Conservation (phyloP, 306 rosid genomes). For the Dryas octopetala region DNA sequence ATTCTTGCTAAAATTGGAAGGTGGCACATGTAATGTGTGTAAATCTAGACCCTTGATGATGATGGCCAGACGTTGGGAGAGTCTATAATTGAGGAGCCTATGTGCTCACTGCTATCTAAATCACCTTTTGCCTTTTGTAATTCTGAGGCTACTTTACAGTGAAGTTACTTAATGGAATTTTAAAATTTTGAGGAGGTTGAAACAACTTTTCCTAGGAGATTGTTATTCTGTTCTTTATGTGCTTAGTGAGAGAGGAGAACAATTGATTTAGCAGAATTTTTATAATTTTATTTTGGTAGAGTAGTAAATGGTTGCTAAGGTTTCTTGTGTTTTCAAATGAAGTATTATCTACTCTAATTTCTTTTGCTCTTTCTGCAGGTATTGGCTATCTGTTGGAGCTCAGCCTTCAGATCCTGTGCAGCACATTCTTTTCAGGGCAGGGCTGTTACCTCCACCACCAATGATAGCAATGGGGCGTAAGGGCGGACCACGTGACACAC, state of each 20-base stretch:
- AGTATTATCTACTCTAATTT: not conserved
- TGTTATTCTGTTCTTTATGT: not conserved
- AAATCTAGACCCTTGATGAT: not conserved
- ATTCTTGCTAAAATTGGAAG: not conserved
- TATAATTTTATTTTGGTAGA: not conserved
- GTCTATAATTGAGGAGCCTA: not conserved
- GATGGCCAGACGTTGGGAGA: not conserved
- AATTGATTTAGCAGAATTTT: not conserved
- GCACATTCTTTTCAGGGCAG: conserved; percentile 79
- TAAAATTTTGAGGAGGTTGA: not conserved
- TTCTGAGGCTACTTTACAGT: not conserved
- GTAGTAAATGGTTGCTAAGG: not conserved
- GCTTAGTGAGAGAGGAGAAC: not conserved
- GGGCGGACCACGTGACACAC: conserved; percentile 74
- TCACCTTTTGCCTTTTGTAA: not conserved
- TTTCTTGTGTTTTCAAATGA: not conserved
- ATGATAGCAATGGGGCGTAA: conserved; percentile 83
- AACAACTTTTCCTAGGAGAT: not conserved
- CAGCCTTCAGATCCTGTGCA: conserved; percentile 91
- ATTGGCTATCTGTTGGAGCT: conserved; percentile 97
- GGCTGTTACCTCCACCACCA: conserved; percentile 84
- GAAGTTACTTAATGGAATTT: not conserved
- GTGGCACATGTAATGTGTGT: not conserved
- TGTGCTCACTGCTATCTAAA: not conserved
- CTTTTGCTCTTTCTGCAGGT: conserved; percentile 42